phyloP scores from a whole-genome alignment of 176 grass and related monocot species.

The Raddia guianensis region DNA sequence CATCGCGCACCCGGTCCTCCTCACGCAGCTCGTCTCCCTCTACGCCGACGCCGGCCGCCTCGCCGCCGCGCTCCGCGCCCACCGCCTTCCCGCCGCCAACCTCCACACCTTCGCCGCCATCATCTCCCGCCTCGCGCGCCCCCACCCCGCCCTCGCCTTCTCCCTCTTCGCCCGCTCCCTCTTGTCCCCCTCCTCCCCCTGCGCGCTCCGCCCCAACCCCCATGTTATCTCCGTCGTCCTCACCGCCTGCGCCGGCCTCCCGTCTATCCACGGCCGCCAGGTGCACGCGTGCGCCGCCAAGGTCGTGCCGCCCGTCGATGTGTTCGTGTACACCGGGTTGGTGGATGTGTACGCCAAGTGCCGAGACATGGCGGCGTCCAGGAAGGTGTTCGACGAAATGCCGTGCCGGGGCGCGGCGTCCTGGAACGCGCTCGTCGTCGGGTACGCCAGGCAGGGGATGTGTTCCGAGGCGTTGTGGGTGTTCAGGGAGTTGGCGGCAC shows the following conservation, averaged over 20 bases:
- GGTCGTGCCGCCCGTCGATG: conserved; percentile 32
- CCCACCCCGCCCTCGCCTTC: conserved; percentile 38
- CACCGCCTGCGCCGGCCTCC: conserved; percentile 46
- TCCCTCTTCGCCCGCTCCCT: conserved; percentile 47
- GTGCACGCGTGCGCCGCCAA: conserved; percentile 46
- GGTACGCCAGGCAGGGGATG: conserved; percentile 44
- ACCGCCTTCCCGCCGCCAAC: conserved; percentile 11
- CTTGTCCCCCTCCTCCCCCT: not conserved
- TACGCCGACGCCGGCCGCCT: conserved; percentile 45
- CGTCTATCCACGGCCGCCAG: conserved; percentile 18
- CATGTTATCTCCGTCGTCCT: conserved; percentile 41
- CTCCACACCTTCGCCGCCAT: conserved; percentile 33
- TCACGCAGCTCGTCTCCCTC: conserved; percentile 61
- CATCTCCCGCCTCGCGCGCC: conserved; percentile 44
- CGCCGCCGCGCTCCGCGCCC: conserved; percentile 15
- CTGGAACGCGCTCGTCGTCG: conserved; percentile 59
- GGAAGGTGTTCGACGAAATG: conserved; percentile 50
- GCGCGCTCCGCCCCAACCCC: conserved; percentile 21
- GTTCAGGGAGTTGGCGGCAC: conserved; percentile 26
- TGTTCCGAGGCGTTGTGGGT: conserved; percentile 9
- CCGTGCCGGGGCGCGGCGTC: conserved; percentile 25
- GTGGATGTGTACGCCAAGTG: conserved; percentile 51
- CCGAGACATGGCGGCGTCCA: conserved; percentile 40
- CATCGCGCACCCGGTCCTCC: conserved; percentile 41
- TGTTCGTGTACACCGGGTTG: conserved; percentile 50